phyloP scores from a whole-genome alignment of 2,329 filamentous ascomycete species.

The Lizonia empirigonia region DNA sequence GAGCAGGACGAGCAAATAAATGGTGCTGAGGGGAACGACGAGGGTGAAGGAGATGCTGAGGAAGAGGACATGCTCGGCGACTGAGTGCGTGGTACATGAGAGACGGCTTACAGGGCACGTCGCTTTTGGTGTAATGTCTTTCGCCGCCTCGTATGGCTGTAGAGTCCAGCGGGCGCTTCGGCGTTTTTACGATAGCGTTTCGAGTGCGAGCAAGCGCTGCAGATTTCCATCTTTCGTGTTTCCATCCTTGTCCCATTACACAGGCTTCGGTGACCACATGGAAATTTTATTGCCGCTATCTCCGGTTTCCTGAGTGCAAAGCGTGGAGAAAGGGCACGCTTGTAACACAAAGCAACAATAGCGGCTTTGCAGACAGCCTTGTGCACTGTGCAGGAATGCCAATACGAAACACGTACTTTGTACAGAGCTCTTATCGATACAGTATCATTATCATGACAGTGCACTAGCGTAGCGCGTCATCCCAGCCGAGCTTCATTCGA shows the following conservation, averaged over 20 bases:
- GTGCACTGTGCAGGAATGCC: neutral
- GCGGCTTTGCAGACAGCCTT: neutral
- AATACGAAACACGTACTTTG: too few relatives aligned
- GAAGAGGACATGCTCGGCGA: conserved; percentile 54
- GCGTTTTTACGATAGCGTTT: conserved; percentile 6
- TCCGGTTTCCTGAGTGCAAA: neutral
- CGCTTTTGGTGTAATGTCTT: conserved; percentile 1
- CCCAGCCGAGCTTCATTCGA: conserved; percentile 22
- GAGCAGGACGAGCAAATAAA: conserved; percentile 39
- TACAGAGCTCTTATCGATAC: conserved; percentile 3
- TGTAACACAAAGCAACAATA: neutral
- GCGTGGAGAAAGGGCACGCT: neutral
- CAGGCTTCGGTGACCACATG: neutral
- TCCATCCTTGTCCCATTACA: neutral
- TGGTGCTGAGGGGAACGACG: conserved; percentile 50
- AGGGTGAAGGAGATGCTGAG: conserved; percentile 43
- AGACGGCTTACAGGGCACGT: neutral
- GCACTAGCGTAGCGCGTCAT: conserved; percentile 36
- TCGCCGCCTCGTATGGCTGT: conserved; percentile 4
- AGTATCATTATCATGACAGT: conserved; percentile 9
- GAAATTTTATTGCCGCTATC: conserved; percentile 3
- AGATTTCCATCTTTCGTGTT: neutral
- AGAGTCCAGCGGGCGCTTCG: conserved; percentile 14
- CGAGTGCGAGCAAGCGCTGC: neutral
- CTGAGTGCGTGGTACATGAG: conserved; percentile 14